Percentiles rank a stretch among this genome's conserved stretches.
Conservation (phyloP, 2,329 filamentous ascomycete species). For the Allantophomopsis lycopodina region DNA sequence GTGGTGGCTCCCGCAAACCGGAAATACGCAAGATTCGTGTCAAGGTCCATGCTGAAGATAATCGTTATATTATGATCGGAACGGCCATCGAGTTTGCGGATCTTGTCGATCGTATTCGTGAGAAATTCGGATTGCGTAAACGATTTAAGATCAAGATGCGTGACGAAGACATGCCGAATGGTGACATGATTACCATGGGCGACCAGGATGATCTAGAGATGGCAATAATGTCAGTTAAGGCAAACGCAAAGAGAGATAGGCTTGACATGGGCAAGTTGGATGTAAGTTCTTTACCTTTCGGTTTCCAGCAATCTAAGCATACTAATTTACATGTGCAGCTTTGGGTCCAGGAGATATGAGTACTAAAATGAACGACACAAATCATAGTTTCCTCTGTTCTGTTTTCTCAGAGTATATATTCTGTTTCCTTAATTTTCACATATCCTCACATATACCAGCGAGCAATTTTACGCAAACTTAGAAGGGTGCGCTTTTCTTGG, state of each 20-base stretch:
- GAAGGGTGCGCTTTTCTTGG: too few relatives aligned
- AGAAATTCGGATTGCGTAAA: slow-evolving; percentile 70
- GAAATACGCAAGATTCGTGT: slow-evolving; percentile 71
- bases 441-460: too few relatives aligned
- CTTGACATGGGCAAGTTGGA: slow-evolving; percentile 88
- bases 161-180: slow-evolving; percentile 62
- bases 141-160: slow-evolving; percentile 81
- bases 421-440: too few relatives aligned
- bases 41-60: slow-evolving; percentile 86
- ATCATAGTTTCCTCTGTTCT: too few relatives aligned
- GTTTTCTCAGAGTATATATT: too few relatives aligned
- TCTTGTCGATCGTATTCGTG: slow-evolving; percentile 64
- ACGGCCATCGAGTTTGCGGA: slow-evolving; percentile 61
- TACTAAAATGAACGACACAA: too few relatives aligned
- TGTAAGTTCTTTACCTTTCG: slow-evolving; percentile 38
- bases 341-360: too few relatives aligned
- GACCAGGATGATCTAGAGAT: slow-evolving; percentile 95
- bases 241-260: slow-evolving; percentile 56
- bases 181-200: slow-evolving; percentile 93
- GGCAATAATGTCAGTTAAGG: slow-evolving; percentile 58
- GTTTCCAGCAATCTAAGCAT: too few relatives aligned
- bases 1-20: slow-evolving; percentile 42
- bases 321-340: too few relatives aligned
- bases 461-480: too few relatives aligned
- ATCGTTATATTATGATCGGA: slow-evolving; percentile 81